phyloP scores from a whole-genome alignment of 2,329 filamentous ascomycete species.

The Cercospora citrullina region DNA sequence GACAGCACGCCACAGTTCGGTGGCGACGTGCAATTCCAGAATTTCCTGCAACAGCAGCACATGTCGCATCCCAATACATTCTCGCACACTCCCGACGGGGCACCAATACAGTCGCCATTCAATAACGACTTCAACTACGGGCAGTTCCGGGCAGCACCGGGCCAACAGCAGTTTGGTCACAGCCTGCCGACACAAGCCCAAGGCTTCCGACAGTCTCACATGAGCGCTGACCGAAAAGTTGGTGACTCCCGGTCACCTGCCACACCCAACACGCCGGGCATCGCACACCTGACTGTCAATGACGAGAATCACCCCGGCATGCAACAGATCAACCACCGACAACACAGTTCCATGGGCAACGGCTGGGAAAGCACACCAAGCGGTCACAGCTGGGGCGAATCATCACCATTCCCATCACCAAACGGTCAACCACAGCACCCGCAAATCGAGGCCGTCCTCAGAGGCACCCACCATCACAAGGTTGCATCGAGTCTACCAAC shows the following conservation, averaged over 20 bases:
- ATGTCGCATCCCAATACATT: conserved; percentile 73
- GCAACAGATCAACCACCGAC: conserved; percentile 54
- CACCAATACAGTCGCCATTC: conserved; percentile 89
- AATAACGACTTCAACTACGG: conserved; percentile 72
- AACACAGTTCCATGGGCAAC: conserved; percentile 53
- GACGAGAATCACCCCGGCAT: conserved; percentile 43
- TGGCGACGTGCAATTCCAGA: conserved; percentile 44
- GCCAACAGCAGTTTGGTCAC: conserved; percentile 44
- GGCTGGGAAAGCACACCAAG: conserved; percentile 84
- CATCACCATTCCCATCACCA: conserved; percentile 88
- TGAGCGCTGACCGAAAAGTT: conserved; percentile 57
- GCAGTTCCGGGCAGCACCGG: conserved; percentile 71
- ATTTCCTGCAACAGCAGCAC: conserved; percentile 47
- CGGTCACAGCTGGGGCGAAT: conserved; percentile 74
- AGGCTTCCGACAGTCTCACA: conserved; percentile 34
- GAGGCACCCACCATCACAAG: conserved; percentile 70
- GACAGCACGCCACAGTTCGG: conserved; percentile 38
- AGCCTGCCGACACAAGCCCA: conserved; percentile 38
- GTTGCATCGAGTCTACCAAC: conserved; percentile 70
- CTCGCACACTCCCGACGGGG: conserved; percentile 87
- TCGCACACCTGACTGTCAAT: conserved; percentile 71
- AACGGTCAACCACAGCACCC: conserved; percentile 62
- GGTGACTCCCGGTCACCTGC: conserved; percentile 77
- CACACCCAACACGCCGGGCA: conserved; percentile 79
- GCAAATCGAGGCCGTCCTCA: conserved; percentile 85